Percentiles rank a stretch among this genome's conserved stretches.
Conservation (phyloP, 2,329 filamentous ascomycete species). For the Sporothrix globosa region DNA sequence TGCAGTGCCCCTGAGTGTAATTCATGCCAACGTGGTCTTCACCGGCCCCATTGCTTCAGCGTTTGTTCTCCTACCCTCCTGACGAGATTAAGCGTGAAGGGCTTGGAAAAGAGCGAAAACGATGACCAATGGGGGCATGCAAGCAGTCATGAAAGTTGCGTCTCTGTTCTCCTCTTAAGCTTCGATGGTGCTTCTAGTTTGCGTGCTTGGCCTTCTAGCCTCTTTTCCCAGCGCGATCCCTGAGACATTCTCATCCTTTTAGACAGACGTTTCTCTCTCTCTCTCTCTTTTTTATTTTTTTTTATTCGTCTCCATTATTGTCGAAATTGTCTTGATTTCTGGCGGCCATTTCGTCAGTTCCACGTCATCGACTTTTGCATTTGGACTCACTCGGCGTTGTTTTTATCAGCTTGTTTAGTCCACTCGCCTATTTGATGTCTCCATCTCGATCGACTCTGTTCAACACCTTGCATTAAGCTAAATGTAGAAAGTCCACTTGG, state of each 20-base stretch:
- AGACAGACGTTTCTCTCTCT: neutral
- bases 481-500: neutral
- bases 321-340: no score
- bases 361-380: neutral
- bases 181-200: conserved; percentile 27
- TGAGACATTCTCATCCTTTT: conserved; percentile 10
- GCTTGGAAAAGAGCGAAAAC: neutral
- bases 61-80: neutral
- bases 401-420: neutral
- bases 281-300: no score
- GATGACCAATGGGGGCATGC: no score
- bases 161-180: neutral
- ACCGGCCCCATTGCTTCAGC: conserved; percentile 16
- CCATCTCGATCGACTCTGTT: neutral
- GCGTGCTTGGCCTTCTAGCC: conserved; percentile 17
- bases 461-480: neutral
- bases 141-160: neutral
- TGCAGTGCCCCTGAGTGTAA: neutral
- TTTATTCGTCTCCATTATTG: neutral
- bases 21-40: neutral
- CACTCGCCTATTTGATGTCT: neutral
- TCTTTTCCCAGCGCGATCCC: neutral
- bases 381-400: neutral
- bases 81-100: neutral
- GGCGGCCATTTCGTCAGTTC: neutral